Conservation (phyloP, 306 rosid species). For the Lathyrus aphaca region DNA sequence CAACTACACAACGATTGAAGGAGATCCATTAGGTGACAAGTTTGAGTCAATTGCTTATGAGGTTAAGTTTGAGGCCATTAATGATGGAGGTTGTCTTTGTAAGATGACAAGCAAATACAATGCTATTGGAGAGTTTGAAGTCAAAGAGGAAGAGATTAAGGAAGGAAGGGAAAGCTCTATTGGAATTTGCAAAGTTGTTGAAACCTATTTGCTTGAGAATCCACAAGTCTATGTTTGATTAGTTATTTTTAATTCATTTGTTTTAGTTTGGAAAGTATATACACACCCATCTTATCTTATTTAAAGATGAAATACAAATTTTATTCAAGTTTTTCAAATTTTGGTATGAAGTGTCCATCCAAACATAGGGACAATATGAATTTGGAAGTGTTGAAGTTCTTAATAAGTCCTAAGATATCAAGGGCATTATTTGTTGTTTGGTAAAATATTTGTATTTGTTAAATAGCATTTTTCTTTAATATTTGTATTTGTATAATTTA, state of each 20-base stretch:
- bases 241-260: constrained; percentile 18
- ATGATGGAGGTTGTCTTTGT: constrained; percentile 66
- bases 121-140: constrained; percentile 47
- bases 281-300: not conserved
- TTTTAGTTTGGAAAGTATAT: not conserved
- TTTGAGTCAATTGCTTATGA: constrained; percentile 68
- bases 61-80: constrained; percentile 65
- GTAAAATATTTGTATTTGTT: not conserved
- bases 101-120: constrained; percentile 64
- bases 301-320: constrained; percentile 14
- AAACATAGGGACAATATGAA: constrained; percentile 12
- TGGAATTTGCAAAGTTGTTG: constrained; percentile 68
- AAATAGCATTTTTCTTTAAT: not conserved
- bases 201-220: constrained; percentile 65
- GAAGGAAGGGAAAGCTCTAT: constrained; percentile 72
- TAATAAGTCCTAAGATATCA: constrained; percentile 29
- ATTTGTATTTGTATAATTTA: not conserved
- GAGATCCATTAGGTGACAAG: constrained; percentile 72
- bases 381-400: constrained; percentile 18
- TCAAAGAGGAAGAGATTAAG: constrained; percentile 65
- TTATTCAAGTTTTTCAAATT: constrained; percentile 38
- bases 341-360: constrained; percentile 9
- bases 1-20: constrained; percentile 76
- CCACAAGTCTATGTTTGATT: constrained; percentile 63
- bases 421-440: constrained; percentile 28